phyloP scores from a whole-genome alignment of 305 asterid species.

The Petunia hybrid region DNA sequence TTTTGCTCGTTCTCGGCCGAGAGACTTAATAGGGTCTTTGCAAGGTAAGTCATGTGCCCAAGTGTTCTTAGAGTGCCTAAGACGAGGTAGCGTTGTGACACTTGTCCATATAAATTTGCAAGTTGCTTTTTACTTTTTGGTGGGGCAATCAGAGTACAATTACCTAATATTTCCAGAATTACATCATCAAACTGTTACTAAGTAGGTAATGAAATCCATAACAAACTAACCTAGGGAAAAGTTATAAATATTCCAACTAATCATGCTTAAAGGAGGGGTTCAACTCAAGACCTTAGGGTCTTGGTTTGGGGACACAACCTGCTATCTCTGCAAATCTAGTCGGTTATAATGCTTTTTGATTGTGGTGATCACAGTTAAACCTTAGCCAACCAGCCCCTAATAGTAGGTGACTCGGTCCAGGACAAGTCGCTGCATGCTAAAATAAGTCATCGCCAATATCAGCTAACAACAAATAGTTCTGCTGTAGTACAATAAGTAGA shows the following conservation, averaged over 20 bases:
- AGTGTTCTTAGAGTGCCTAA: no score
- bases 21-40: no score
- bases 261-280: not conserved
- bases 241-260: not conserved
- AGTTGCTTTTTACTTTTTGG: not conserved
- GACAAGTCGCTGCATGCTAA: not conserved
- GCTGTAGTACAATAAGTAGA: not conserved
- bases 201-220: not conserved
- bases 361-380: not conserved
- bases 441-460: not conserved
- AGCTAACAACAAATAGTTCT: not conserved
- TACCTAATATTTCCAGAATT: not conserved
- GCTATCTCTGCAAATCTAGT: not conserved
- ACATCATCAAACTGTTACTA: not conserved
- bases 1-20: no score
- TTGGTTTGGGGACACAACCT: conserved; percentile 25
- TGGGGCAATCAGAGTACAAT: not conserved
- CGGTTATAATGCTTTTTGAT: not conserved
- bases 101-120: not conserved
- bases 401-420: not conserved
- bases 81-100: not conserved
- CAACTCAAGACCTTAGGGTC: not conserved
- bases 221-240: not conserved
- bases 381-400: not conserved
- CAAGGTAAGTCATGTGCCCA: no score